These are phyloP conservation scores for Dillenia suffruticosa DNA, from an alignment of 164 flowering plant species.

Conservation along the genomic window DNA sequence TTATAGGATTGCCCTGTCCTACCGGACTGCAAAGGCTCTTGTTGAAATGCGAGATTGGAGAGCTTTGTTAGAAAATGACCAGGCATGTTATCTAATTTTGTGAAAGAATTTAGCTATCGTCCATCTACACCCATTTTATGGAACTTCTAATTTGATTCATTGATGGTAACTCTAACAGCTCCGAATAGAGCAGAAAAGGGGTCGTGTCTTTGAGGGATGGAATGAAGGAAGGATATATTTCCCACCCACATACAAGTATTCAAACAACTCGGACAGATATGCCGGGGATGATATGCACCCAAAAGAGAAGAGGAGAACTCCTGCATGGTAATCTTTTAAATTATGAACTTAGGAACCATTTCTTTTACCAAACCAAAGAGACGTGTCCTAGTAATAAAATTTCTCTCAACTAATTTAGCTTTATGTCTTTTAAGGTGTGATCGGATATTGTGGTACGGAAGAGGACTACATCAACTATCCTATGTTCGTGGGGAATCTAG, in stretches of 20 bases:
- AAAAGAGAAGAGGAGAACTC: slow-evolving; percentile 85
- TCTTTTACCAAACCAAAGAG: background rate
- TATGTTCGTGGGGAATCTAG: slow-evolving; percentile 85
- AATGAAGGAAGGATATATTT: slow-evolving; percentile 83
- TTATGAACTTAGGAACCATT: background rate
- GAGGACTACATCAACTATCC: slow-evolving; percentile 74
- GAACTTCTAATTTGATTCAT: slow-evolving; percentile 9
- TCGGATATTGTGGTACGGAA: slow-evolving; percentile 84
- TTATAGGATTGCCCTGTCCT: slow-evolving; percentile 86
- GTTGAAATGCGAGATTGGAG: slow-evolving; percentile 97
- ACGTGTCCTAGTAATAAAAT: background rate
- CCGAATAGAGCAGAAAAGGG: slow-evolving; percentile 66
- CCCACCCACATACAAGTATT: slow-evolving; percentile 94
- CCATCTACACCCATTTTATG: background rate
- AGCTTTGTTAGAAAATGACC: slow-evolving; percentile 86
- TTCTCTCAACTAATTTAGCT: background rate
- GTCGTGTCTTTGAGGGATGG: slow-evolving; percentile 82
- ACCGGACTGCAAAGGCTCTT: slow-evolving; percentile 88
- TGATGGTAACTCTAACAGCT: slow-evolving; percentile 57
- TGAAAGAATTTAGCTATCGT: background rate
- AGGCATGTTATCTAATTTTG: slow-evolving; percentile 41
- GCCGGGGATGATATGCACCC: slow-evolving; percentile 67
- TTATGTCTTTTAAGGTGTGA: slow-evolving; percentile 60
- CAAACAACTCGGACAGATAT: slow-evolving; percentile 88
- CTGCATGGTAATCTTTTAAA: slow-evolving; percentile 67